Conservation (phyloP, 2,329 filamentous ascomycete species). For the Bipolaris victoriae region DNA sequence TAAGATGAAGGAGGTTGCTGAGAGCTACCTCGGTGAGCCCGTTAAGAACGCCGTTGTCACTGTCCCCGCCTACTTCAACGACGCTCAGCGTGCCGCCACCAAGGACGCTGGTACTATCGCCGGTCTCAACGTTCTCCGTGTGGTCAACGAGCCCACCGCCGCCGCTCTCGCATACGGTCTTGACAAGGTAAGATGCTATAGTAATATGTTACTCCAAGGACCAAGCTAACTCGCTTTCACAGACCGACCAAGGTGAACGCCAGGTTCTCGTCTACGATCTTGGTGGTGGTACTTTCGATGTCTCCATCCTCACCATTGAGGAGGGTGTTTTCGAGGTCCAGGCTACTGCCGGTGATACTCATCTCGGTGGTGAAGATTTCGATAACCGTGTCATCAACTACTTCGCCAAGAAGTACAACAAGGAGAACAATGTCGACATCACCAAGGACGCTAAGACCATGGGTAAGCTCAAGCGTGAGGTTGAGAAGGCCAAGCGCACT, state of each 20-base stretch:
- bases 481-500: slow-evolving; percentile 99
- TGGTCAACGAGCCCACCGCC: slow-evolving; percentile 95
- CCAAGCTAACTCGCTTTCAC: background rate
- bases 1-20: slow-evolving; percentile 80
- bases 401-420: slow-evolving; percentile 98
- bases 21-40: slow-evolving; percentile 80
- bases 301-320: slow-evolving; percentile 80
- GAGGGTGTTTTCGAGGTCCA: slow-evolving; percentile 93
- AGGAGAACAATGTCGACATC: slow-evolving; percentile 92
- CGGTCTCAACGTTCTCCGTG: slow-evolving; percentile 92
- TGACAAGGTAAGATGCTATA: slow-evolving; percentile 35
- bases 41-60: slow-evolving; percentile 90
- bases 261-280: slow-evolving; percentile 53
- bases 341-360: slow-evolving; percentile 94
- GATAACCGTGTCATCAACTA: slow-evolving; percentile 96
- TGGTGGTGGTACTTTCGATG: slow-evolving; percentile 53
- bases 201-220: background rate
- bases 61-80: slow-evolving; percentile 97
- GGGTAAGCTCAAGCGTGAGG: slow-evolving; percentile 99
- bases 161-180: slow-evolving; percentile 94
- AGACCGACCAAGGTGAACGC: slow-evolving; percentile 48
- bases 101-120: slow-evolving; percentile 94
- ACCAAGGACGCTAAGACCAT: slow-evolving; percentile 96
- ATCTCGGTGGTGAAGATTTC: slow-evolving; percentile 98
- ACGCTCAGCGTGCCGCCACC: slow-evolving; percentile 95